Evolutionary conservation across 805 yeast species (phyloP), one percentile per base, ranked within the genome.

Genomic region (Blastobotrys chiropterorum): DNA sequence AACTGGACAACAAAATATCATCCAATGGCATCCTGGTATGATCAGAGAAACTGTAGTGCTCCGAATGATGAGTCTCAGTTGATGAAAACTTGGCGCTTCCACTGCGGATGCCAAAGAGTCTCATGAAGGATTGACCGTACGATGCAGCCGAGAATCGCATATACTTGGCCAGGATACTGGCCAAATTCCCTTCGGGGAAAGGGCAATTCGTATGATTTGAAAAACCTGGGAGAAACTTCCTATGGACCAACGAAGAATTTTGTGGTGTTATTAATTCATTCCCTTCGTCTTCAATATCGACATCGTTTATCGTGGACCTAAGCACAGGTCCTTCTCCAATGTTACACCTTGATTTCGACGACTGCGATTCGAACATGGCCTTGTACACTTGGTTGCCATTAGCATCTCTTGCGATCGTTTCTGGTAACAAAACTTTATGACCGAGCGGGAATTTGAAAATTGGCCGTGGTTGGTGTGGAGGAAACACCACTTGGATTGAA

Each of bases 91-190:
- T 53, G 19, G 55, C 46, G n/a, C 58, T 61, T 8, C 58, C 54
- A 21, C 53, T 48, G 20, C 65, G 59, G 42, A 64, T 53, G 8
- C 70, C 67, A 14, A 66, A 53, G 14, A 67, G 52, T 15, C 64
- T 54, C 62, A 67, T 59, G 47, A 67, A 67, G 4, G 68, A 61
- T 47, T 62, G 66, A 11, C 70, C 70, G 47, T 67, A 67, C 5
- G 69, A 63, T 2, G 69, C 70, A 8, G 68, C 61, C 5, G 69
- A 64, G 50, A 57, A 66, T 20, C 66, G 54, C 48, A 62, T 61
- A 47, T 62, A 66, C 44, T 61, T 61, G 1, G 67, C 66, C 59
- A 66, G 53, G 50, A 62, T 62, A 43, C 54, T 50, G 21, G 65
- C 57, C 17, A 61, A 50, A 41, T 60, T 66, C 17, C 56, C 65